Evolutionary conservation across 768 basidiomycete genomes (phyloP).

Genomic region (Termitomyces sp.): DNA sequence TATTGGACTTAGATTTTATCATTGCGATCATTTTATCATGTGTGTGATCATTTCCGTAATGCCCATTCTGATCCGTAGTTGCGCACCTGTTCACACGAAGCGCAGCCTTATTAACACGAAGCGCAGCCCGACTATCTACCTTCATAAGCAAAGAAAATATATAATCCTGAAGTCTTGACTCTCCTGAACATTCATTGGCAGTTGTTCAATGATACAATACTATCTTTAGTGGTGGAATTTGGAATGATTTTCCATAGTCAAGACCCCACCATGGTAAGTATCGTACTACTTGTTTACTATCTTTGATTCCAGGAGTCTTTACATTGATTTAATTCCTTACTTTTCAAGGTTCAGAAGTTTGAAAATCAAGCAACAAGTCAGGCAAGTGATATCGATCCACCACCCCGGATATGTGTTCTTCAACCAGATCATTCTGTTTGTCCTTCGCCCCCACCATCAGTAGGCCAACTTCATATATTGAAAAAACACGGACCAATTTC

Average conservation of each 20-base stretch:
- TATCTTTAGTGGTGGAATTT: neutral
- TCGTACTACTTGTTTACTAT: neutral
- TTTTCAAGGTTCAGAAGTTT: neutral
- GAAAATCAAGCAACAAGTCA: neutral
- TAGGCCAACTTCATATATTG: constrained; percentile 15
- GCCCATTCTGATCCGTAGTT: no score
- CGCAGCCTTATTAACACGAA: no score
- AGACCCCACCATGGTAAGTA: constrained; percentile 3
- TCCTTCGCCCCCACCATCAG: constrained; percentile 3
- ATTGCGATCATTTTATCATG: no score
- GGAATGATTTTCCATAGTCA: constrained; percentile 12
- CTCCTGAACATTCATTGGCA: neutral
- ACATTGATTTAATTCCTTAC: neutral
- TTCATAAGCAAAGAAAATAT: no score
- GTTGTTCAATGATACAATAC: neutral
- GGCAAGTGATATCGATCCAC: constrained; percentile 6
- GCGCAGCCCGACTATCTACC: no score
- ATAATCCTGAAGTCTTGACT: no score
- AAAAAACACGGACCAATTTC: constrained; percentile 8
- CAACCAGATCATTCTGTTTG: neutral
- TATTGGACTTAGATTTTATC: no score
- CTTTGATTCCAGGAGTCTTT: neutral
- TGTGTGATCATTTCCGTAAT: no score
- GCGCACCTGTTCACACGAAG: no score
- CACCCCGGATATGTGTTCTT: constrained; percentile 1